Percentiles rank a stretch among this genome's conserved stretches.
These are phyloP conservation scores for Monilinia polystroma DNA, from an alignment of 2,329 filamentous ascomycete genomes.

Conservation along the genomic window DNA sequence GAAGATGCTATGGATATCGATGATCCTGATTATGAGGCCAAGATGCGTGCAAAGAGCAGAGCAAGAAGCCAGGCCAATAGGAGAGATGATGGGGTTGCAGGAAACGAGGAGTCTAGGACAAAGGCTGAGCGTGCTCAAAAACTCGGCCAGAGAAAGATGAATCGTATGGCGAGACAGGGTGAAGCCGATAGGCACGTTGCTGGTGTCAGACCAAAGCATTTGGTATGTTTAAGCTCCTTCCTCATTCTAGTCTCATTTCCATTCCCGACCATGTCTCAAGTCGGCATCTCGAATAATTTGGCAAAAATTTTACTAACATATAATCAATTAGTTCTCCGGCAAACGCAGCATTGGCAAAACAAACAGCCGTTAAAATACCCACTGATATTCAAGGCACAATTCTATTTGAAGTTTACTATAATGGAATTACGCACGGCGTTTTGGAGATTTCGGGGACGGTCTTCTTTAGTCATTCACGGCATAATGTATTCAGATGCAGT, in stretches of 20 bases:
- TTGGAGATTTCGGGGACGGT: constrained; percentile 17
- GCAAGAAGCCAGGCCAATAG: constrained; percentile 67
- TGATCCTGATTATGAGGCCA: constrained; percentile 52
- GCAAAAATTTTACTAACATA: constrained; percentile 39
- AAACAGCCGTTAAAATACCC: constrained; percentile 57
- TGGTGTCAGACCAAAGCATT: constrained; percentile 80
- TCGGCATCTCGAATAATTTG: background rate
- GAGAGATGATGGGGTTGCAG: constrained; percentile 71
- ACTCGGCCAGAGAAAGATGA: constrained; percentile 96
- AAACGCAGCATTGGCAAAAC: constrained; percentile 96
- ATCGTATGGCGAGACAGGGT: constrained; percentile 94
- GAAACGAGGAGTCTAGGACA: constrained; percentile 59
- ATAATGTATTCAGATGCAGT: constrained; percentile 21
- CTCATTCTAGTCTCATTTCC: background rate
- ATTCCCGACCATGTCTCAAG: background rate
- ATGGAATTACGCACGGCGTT: constrained; percentile 22
- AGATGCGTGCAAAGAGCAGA: constrained; percentile 72
- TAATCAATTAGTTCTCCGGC: constrained; percentile 64
- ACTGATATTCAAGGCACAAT: constrained; percentile 17
- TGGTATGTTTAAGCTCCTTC: constrained; percentile 59
- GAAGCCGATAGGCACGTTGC: constrained; percentile 91
- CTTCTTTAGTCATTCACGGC: constrained; percentile 16
- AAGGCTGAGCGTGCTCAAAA: constrained; percentile 88
- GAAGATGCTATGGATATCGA: constrained; percentile 77
- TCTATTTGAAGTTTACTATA: constrained; percentile 15